These are phyloP conservation scores for Kwoniella mangroviensis DNA, from an alignment of 768 basidiomycete genomes.

Conservation along the genomic window DNA sequence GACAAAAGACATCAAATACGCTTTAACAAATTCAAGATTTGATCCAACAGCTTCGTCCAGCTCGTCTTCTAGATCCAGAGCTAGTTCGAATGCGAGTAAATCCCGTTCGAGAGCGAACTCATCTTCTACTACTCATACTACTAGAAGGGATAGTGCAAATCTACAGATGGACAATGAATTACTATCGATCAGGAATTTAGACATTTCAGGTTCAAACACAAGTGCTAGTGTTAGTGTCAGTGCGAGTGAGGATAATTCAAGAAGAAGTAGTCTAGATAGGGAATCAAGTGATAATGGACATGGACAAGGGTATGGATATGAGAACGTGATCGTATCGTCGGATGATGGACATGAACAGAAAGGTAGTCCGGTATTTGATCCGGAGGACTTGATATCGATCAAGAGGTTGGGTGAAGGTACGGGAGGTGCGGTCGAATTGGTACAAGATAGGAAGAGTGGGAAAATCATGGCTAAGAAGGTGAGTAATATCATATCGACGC, in stretches of 20 bases:
- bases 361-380: constrained; percentile 37
- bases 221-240: background rate
- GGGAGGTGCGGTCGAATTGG: constrained; percentile 57
- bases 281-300: constrained; percentile 11
- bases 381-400: constrained; percentile 46
- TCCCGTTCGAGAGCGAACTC: constrained; percentile 23
- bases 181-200: constrained; percentile 23
- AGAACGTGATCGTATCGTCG: background rate
- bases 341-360: constrained; percentile 21
- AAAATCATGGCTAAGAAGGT: constrained; percentile 59
- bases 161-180: constrained; percentile 16
- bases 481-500: constrained; percentile 8
- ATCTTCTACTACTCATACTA: background rate
- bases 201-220: constrained; percentile 12
- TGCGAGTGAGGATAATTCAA: constrained; percentile 27
- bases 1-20: constrained; percentile 44
- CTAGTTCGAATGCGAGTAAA: constrained; percentile 17
- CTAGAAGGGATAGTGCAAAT: constrained; percentile 15
- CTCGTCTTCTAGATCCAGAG: constrained; percentile 26
- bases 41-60: constrained; percentile 26
- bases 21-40: constrained; percentile 35
- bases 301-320: constrained; percentile 17
- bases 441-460: constrained; percentile 49
- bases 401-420: constrained; percentile 56
- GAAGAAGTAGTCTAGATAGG: constrained; percentile 25